Conservation (phyloP, 176 grass and related monocot genomes). For the Aegilops longissima region DNA sequence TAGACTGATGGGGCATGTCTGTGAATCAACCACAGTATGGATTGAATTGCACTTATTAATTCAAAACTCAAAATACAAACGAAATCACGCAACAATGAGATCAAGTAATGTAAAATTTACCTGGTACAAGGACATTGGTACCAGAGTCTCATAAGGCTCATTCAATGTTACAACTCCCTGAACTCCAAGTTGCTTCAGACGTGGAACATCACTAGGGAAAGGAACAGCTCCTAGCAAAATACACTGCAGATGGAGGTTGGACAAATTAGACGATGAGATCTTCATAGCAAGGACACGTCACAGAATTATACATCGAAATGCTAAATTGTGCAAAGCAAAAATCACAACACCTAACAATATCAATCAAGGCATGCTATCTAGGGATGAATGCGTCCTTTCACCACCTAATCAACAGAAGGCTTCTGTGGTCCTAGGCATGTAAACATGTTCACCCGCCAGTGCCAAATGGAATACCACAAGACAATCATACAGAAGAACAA, state of each 20-base stretch:
- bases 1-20: neutral
- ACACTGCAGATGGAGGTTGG: conserved; percentile 41
- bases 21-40: neutral
- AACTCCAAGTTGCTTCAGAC: conserved; percentile 75
- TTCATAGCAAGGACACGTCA: neutral
- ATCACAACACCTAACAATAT: conserved; percentile 15
- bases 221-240: conserved; percentile 93
- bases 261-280: neutral
- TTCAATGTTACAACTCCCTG: conserved; percentile 85
- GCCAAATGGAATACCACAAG: neutral
- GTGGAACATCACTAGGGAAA: conserved; percentile 88
- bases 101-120: conserved; percentile 34
- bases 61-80: neutral
- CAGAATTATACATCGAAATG: neutral
- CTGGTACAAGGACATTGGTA: conserved; percentile 79
- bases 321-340: conserved; percentile 7
- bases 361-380: neutral
- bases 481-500: neutral
- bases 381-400: neutral
- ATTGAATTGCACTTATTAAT: neutral
- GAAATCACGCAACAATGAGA: neutral
- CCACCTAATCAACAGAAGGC: neutral
- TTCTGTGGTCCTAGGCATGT: conserved; percentile 2
- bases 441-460: conserved; percentile 1
- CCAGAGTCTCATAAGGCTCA: conserved; percentile 92